Conservation (phyloP, 345 rosid genomes). For the Hibiscus trionum region DNA sequence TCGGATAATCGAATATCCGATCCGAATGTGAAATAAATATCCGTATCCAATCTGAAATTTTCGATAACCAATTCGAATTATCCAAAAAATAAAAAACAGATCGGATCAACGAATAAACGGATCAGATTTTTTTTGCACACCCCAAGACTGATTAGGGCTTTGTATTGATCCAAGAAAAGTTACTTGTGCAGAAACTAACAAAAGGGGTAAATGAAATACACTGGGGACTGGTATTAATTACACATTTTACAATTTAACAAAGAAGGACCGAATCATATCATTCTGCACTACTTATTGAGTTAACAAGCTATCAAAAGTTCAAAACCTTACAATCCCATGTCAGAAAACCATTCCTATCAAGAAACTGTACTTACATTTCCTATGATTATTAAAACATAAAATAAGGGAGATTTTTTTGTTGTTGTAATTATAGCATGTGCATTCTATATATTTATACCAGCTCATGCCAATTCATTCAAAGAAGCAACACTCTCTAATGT, state of each 20-base stretch:
- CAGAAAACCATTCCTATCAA: not conserved
- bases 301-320: not conserved
- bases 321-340: not conserved
- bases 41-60: too few relatives aligned
- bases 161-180: not conserved
- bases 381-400: not conserved
- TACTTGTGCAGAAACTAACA: not conserved
- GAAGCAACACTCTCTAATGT: not conserved
- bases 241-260: not conserved
- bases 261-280: not conserved
- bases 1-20: too few relatives aligned
- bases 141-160: too few relatives aligned
- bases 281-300: not conserved
- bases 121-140: too few relatives aligned
- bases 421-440: not conserved
- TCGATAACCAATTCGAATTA: too few relatives aligned
- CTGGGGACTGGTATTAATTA: not conserved
- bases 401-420: not conserved
- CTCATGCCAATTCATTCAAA: not conserved
- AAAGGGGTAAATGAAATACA: not conserved
- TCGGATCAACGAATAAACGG: too few relatives aligned
- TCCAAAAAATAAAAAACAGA: too few relatives aligned
- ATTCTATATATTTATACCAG: not conserved
- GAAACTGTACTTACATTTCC: conserved; percentile 13
- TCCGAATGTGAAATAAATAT: too few relatives aligned